These are phyloP conservation scores for Metarhizium sp. DNA, from an alignment of 2,329 filamentous ascomycete genomes.

Conservation along the genomic window DNA sequence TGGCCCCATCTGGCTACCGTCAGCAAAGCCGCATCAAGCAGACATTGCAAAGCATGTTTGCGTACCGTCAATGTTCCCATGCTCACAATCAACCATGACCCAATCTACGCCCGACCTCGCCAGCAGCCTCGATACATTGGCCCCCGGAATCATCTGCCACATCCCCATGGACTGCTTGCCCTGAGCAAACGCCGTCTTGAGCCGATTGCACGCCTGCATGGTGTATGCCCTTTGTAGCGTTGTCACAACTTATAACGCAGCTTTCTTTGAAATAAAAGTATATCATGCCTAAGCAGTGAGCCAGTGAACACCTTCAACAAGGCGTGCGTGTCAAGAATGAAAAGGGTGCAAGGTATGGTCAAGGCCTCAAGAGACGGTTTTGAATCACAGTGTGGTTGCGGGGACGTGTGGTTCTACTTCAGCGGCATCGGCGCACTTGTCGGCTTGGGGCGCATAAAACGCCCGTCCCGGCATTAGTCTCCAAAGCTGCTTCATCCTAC, in stretches of 20 bases:
- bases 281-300: background rate
- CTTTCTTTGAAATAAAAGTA: background rate
- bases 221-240: background rate
- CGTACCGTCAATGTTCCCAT: constrained; percentile 40
- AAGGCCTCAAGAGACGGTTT: background rate
- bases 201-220: constrained; percentile 36
- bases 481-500: no score
- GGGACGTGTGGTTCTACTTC: background rate
- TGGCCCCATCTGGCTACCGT: constrained; percentile 29
- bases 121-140: constrained; percentile 49
- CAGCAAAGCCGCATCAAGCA: background rate
- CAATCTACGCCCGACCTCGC: constrained; percentile 56
- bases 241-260: background rate
- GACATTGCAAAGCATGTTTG: background rate
- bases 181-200: constrained; percentile 40
- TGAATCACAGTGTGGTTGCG: background rate
- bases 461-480: background rate
- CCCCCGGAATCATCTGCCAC: constrained; percentile 56
- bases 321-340: background rate
- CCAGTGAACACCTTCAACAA: background rate
- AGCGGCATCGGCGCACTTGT: background rate
- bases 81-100: constrained; percentile 51
- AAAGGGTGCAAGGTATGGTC: background rate
- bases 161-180: constrained; percentile 43
- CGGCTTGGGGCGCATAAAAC: background rate